Conservation (phyloP, 306 rosid species). For the Prunus padus region DNA sequence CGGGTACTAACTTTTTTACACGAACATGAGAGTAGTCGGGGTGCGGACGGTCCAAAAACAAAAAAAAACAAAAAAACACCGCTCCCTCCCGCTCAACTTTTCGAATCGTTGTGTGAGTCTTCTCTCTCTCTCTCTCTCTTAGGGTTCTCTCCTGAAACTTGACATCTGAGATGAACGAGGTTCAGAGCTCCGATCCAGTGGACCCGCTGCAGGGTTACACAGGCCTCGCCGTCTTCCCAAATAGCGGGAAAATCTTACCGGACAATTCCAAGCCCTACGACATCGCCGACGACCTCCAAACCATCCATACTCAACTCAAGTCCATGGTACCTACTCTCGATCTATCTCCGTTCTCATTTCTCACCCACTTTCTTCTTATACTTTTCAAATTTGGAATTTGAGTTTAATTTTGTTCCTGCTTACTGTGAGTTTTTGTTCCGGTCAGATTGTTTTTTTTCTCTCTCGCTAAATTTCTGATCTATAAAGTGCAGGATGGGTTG, state of each 20-base stretch:
- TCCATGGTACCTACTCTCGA: conserved; percentile 40
- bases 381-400: neutral
- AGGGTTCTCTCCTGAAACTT: conserved; percentile 10
- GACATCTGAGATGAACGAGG: conserved; percentile 30
- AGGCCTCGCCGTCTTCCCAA: conserved; percentile 58
- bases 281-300: conserved; percentile 37
- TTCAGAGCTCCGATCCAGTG: conserved; percentile 17
- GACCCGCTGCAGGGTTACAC: conserved; percentile 59
- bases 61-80: no score
- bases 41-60: no score
- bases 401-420: neutral
- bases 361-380: neutral
- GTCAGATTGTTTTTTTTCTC: neutral
- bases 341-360: neutral
- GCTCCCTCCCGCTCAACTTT: conserved; percentile 26
- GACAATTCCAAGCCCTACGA: conserved; percentile 36
- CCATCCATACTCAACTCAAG: conserved; percentile 54
- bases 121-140: neutral
- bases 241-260: conserved; percentile 6
- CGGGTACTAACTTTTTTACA: no score
- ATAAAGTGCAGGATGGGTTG: no score
- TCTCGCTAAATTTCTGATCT: neutral
- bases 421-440: neutral
- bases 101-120: neutral
- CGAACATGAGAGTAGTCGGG: no score